phyloP scores from a whole-genome alignment of 192 early-diverging fungal species.

The Umbelopsis sp. region DNA sequence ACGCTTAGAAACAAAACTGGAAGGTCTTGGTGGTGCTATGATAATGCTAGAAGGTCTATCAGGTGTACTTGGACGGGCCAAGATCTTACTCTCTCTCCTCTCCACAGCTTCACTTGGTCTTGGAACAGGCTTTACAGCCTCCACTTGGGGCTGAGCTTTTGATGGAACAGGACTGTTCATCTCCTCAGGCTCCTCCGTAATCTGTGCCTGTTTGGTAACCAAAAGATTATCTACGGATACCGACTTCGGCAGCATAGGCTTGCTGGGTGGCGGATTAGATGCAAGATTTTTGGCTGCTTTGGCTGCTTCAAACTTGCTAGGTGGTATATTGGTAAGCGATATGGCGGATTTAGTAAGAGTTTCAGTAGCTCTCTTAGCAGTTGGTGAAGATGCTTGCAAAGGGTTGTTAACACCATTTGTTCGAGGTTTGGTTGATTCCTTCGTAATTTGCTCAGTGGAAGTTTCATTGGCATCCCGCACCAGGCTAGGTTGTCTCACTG shows the following conservation, averaged over 20 bases:
- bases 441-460: background rate
- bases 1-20: constrained; percentile 40
- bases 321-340: constrained; percentile 1
- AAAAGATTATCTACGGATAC: background rate
- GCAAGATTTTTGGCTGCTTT: background rate
- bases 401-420: background rate
- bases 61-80: background rate
- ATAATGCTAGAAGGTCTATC: background rate
- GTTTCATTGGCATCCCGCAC: background rate
- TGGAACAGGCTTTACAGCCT: background rate
- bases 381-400: background rate
- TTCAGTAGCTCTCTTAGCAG: background rate
- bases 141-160: background rate
- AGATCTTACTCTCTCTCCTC: background rate
- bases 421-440: background rate
- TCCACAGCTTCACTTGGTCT: background rate
- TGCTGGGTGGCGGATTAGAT: background rate
- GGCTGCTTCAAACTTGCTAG: constrained; percentile 14
- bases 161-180: background rate
- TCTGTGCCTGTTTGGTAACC: background rate
- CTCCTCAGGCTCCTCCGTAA: background rate
- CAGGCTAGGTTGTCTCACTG: background rate
- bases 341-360: background rate
- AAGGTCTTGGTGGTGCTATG: constrained; percentile 29
- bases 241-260: background rate